phyloP scores from a whole-genome alignment of 345 rosid genomes.

The Gossypium rotundifolium region DNA sequence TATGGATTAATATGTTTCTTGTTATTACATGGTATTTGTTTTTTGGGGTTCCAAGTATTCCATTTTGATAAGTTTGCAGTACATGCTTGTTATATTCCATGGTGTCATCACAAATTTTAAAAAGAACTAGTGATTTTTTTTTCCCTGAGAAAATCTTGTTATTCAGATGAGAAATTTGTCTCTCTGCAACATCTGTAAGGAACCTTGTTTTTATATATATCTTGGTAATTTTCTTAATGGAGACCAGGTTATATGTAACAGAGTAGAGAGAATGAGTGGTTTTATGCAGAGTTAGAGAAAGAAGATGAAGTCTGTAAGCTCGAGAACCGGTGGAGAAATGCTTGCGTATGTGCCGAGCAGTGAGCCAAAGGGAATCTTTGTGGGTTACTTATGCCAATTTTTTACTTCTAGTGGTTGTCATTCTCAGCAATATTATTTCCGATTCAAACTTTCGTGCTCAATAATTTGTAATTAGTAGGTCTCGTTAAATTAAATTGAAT shows the following conservation, averaged over 20 bases:
- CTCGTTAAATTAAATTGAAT: no score
- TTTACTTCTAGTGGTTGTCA: rapidly evolving
- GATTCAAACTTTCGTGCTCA: no score
- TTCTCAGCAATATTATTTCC: no score
- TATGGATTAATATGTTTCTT: slow-evolving; percentile 15
- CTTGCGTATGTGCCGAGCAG: not conserved
- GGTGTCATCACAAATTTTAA: not conserved
- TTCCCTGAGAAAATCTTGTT: not conserved
- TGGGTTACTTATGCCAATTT: not conserved
- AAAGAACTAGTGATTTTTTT: not conserved
- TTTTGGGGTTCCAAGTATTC: slow-evolving; percentile 10
- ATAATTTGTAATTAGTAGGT: no score
- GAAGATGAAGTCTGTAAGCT: not conserved
- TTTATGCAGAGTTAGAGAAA: not conserved
- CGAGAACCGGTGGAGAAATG: not conserved
- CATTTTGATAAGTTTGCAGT: slow-evolving; percentile 5
- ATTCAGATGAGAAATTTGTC: slow-evolving; percentile 4
- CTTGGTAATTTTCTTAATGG: not conserved
- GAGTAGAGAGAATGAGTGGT: no score
- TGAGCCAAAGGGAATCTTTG: not conserved
- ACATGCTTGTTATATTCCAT: slow-evolving; percentile 4
- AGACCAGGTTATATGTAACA: no score
- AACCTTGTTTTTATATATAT: not conserved
- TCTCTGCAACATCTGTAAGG: not conserved
- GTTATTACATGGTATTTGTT: not conserved